These are phyloP conservation scores for Nicotiana rustica DNA, from an alignment of 305 asterid genomes.

Conservation along the genomic window DNA sequence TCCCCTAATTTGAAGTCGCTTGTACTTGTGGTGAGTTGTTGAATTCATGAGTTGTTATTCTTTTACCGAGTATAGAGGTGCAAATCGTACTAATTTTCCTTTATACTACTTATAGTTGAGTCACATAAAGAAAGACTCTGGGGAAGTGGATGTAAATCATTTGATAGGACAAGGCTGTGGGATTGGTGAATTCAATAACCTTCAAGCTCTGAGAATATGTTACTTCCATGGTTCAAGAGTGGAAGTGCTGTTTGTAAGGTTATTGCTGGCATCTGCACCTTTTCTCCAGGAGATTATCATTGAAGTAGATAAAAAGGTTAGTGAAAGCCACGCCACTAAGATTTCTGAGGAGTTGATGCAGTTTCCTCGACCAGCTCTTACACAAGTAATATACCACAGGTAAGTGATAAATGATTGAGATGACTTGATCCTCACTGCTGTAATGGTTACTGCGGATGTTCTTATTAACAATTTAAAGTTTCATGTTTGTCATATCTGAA, in stretches of 20 bases:
- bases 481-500: too few relatives aligned
- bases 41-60: not conserved
- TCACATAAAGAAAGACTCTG: not conserved
- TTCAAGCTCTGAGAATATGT: not conserved
- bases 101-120: not conserved
- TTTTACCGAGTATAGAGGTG: not conserved
- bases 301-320: not conserved
- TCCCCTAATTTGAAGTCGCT: not conserved
- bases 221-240: not conserved
- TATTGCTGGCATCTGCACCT: not conserved
- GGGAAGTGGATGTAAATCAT: not conserved
- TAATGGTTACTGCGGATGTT: too few relatives aligned
- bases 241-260: not conserved
- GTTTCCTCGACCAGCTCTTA: too few relatives aligned
- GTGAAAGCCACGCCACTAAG: not conserved
- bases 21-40: not conserved
- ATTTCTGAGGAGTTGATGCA: too few relatives aligned
- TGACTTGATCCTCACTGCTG: too few relatives aligned
- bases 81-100: not conserved
- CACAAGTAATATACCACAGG: not conserved
- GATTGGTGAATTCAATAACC: not conserved
- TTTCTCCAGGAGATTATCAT: not conserved
- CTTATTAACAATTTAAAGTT: too few relatives aligned
- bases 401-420: too few relatives aligned
- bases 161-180: not conserved